Evolutionary conservation across 129 eudicot genomes (phyloP), one percentile per base, ranked within the genome.

Genomic region (Saposhnikovia divaricata): DNA sequence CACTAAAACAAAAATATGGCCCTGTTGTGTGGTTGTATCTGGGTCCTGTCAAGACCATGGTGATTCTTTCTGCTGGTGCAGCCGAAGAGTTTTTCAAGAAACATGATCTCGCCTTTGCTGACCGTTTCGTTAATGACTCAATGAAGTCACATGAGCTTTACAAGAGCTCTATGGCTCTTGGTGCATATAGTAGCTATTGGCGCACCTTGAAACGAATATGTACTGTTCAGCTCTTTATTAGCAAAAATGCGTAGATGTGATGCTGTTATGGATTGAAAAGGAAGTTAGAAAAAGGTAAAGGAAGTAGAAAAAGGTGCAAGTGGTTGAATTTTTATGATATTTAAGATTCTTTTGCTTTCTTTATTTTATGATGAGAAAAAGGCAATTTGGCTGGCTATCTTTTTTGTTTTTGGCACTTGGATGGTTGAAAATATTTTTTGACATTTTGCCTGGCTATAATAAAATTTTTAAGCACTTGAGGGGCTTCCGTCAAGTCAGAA

Each of bases 11-110:
- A 42, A 42, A 42, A 42, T 42, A 42, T 42, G 45, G 45, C 45
- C 45, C 45, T 42, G 45, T 42, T 42, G 45, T 42, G 45, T 42
- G 45, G 45, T 42, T 42, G 5, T 0, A 42, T 42, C 65, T 89
- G 34, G 97, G 97, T 34, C 77, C 91, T 0, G 82, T 82, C 6
- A 82, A 89, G 75, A 91, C 97, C 27, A 84, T 89, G 87, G 91
- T 51, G 4, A 45, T 91, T 59, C 89, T 82, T 65, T 77, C 84
- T 4, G 90, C 89, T 37, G 61, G 80, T 65, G 83, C 91, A 3
- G 93, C 97, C 19, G 57, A 87, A 7, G 91, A 87, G 78, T 75
- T 90, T 13, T 87, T 90, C 82, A 87, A 87, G 80, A 85, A 86
- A 83, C 91, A 86, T 69, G 93, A 89, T 81, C 72, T 89, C 43